These are phyloP conservation scores for Aurifilum marmelostoma DNA, from an alignment of 2,329 filamentous ascomycete species.

Conservation along the genomic window DNA sequence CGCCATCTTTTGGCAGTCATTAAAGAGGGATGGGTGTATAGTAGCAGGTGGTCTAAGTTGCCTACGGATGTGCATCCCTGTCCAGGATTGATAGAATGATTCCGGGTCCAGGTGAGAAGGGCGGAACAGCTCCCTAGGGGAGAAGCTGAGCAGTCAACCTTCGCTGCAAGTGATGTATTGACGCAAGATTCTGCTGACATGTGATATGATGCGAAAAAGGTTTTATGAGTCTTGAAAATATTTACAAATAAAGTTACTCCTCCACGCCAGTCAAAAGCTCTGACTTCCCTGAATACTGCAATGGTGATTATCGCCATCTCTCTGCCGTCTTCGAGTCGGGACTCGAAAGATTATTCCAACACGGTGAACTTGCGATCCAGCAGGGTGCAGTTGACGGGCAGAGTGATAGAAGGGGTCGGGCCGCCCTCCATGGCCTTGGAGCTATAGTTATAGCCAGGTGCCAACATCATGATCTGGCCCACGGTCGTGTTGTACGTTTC, in stretches of 20 bases:
- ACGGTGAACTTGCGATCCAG: not conserved
- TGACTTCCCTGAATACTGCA: no score
- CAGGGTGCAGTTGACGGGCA: not conserved
- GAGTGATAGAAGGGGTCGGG: not conserved
- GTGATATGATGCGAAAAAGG: no score
- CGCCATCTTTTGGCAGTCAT: slow-evolving; percentile 51
- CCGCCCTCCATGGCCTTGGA: not conserved
- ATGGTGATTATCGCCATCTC: no score
- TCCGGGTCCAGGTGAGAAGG: not conserved
- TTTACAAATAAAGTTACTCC: no score
- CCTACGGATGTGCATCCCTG: slow-evolving; percentile 18
- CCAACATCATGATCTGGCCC: not conserved
- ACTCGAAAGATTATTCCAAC: not conserved
- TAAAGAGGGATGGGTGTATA: slow-evolving; percentile 52
- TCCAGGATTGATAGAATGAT: slow-evolving; percentile 18
- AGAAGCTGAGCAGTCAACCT: no score
- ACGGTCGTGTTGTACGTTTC: not conserved
- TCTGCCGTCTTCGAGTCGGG: not conserved
- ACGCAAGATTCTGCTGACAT: no score
- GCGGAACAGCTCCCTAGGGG: no score
- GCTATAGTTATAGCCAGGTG: not conserved
- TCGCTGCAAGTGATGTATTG: no score
- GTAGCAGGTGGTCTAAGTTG: slow-evolving; percentile 26
- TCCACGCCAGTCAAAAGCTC: no score
- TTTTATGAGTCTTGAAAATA: no score